Evolutionary conservation across 2,329 filamentous ascomycete species (phyloP).

Genomic region (Diaporthe velutina): DNA sequence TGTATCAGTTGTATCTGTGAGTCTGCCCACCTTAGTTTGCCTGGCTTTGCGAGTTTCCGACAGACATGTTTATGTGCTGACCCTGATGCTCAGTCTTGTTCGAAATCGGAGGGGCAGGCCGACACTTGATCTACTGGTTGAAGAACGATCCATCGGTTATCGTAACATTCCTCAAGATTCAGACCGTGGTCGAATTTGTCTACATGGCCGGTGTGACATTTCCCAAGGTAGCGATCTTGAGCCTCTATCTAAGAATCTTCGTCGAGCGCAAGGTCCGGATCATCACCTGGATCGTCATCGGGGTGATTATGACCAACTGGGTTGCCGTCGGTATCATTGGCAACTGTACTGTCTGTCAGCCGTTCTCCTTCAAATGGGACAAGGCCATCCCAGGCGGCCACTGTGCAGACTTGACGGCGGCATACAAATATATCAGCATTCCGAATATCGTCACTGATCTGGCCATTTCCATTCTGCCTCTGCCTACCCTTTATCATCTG

Average conservation of each 20-base stretch:
- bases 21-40: background rate
- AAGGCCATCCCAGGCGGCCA: background rate
- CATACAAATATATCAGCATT: background rate
- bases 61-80: no score
- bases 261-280: background rate
- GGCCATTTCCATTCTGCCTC: background rate
- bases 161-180: background rate
- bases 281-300: background rate
- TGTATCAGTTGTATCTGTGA: background rate
- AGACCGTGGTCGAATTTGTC: background rate
- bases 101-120: background rate
- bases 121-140: background rate
- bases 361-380: constrained; percentile 5
- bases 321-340: background rate
- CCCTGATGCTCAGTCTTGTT: background rate
- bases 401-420: background rate
- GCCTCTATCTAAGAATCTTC: background rate
- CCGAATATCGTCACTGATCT: background rate
- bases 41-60: background rate
- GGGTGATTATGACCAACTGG: background rate
- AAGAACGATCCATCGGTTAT: background rate
- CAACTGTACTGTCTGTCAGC: background rate
- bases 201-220: constrained; percentile 2
- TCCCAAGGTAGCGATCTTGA: constrained; percentile 2
- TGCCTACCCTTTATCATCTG: background rate